Evolutionary conservation across 1,139 yeast genomes (phyloP).

Genomic region (Yamadazyma epiphylla): DNA sequence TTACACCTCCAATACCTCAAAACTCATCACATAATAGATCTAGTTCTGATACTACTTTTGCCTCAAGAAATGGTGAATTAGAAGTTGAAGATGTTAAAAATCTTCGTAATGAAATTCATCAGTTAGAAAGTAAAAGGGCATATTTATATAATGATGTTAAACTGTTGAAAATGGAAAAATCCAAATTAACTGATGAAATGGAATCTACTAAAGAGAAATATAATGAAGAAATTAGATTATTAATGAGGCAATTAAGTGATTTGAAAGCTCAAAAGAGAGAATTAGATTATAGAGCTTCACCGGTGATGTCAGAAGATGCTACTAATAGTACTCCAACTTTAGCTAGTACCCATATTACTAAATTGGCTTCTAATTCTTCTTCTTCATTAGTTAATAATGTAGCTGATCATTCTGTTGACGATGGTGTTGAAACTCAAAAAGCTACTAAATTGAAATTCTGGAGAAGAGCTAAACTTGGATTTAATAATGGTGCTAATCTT

Average conservation of each 20-base stretch:
- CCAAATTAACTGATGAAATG: conserved; percentile 23
- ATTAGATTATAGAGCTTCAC: conserved; percentile 2
- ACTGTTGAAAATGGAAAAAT: conserved; percentile 26
- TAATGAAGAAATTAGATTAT: conserved; percentile 19
- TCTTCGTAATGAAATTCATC: conserved; percentile 39
- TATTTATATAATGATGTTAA: conserved; percentile 26
- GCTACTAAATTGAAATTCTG: conserved; percentile 51
- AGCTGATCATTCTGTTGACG: conserved; percentile 16
- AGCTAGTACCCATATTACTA: neutral
- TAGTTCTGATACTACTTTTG: conserved; percentile 33
- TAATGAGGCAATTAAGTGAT: conserved; percentile 21
- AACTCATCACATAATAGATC: conserved; percentile 33
- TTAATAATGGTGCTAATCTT: conserved; percentile 6
- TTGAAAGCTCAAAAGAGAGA: conserved; percentile 22
- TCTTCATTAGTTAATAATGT: conserved; percentile 9
- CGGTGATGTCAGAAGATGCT: conserved; percentile 3
- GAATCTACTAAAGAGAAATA: conserved; percentile 19
- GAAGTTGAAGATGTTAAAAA: too few species aligned
- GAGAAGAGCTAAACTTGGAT: conserved; percentile 45
- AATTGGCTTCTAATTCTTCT: conserved; percentile 7
- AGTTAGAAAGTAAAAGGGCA: conserved; percentile 28
- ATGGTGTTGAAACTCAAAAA: conserved; percentile 37
- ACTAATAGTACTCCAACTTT: neutral
- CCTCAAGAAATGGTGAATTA: conserved; percentile 19
- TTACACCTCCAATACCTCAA: conserved; percentile 44